Base-by-base conservation (phyloP, 495 filamentous ascomycete genomes). In the Aspergillus sclerotioniger region DNA sequence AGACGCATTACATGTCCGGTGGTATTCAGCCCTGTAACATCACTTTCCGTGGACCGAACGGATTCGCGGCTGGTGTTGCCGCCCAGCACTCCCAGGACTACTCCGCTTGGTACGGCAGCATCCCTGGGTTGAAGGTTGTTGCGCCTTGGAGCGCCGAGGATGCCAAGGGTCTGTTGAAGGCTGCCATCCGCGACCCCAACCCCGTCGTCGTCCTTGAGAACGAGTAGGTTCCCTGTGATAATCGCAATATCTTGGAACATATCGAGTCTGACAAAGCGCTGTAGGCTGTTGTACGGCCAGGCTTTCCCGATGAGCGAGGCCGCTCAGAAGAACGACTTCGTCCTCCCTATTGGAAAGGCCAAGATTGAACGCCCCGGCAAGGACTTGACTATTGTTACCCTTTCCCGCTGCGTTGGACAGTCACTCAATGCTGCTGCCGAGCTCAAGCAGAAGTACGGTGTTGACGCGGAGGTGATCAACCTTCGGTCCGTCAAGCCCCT, bases 1-100 rank as follows among this genome's bases (percentile, higher is more conserved):
- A 98, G 81, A 98, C 94, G 19, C 95, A 97, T 73, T 98, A 98
- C 81, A 98, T 98, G 94, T 96, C 93, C 54, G 94, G 94, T 64
- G 94, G 94, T 74, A 98, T 96, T 75, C 94, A 98, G 76, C 94
- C 94, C 65, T 98, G 94, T 82, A 98, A 97, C 78, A 88, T 98
- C 73, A 98, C 95, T 59, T 98, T 98, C 86, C 92, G 94, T 73
- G 94, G 94, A 45, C 94, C 94, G 74, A 98, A 98, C 73, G 94
- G 94, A 59, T 98, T 98, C 73, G 94, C 94, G 56, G 70, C 94
- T 54, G 94, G 94, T 82, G 94, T 98, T 61, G 94, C 81, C 47
- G 94, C 94, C 53, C 94, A 98, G 81, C 94, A 98, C 82, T 97
- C 93, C 21, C 94, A 98, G 79, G 94, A 97, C 69, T 98, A 94